A percentile compares a stretch with the other conserved stretches of the same genome.
Evolutionary conservation across 1,139 yeast species (phyloP).

Genomic region (Scheffersomyces titani): DNA sequence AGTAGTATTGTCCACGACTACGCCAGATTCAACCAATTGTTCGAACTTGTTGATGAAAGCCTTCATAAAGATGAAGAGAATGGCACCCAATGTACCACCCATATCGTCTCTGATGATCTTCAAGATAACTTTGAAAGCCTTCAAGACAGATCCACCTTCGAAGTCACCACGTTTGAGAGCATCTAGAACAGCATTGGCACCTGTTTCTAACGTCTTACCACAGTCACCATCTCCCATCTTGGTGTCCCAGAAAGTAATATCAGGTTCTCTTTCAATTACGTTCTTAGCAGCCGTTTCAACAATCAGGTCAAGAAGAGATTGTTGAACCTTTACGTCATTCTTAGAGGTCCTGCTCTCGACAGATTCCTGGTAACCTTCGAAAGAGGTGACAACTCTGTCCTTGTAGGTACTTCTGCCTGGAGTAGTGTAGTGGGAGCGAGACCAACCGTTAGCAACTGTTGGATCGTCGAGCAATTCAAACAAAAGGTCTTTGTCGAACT

Average conservation of each 20-base stretch:
- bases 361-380: slow-evolving; percentile 30
- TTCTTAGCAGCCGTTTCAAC: slow-evolving; percentile 37
- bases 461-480: slow-evolving; percentile 39
- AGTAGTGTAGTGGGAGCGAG: slow-evolving; percentile 25
- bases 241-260: slow-evolving; percentile 51
- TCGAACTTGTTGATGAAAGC: slow-evolving; percentile 39
- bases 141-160: slow-evolving; percentile 18
- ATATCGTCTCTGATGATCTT: slow-evolving; percentile 46
- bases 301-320: slow-evolving; percentile 25
- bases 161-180: slow-evolving; percentile 24
- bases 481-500: slow-evolving; percentile 32
- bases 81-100: slow-evolving; percentile 60
- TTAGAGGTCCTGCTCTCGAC: slow-evolving; percentile 9
- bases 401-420: slow-evolving; percentile 27
- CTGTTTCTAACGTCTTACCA: slow-evolving; percentile 48
- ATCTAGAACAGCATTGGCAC: slow-evolving; percentile 38
- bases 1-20: slow-evolving; percentile 16
- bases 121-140: slow-evolving; percentile 36
- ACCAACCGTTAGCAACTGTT: slow-evolving; percentile 45
- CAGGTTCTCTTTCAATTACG: slow-evolving; percentile 44
- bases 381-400: slow-evolving; percentile 36
- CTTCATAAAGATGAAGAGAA: slow-evolving; percentile 47
- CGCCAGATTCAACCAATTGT: slow-evolving; percentile 14
- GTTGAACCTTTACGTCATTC: slow-evolving; percentile 32
- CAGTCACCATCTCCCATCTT: slow-evolving; percentile 57